phyloP scores from a whole-genome alignment of 1,139 yeast species.

The Yamadazyma sp. region DNA sequence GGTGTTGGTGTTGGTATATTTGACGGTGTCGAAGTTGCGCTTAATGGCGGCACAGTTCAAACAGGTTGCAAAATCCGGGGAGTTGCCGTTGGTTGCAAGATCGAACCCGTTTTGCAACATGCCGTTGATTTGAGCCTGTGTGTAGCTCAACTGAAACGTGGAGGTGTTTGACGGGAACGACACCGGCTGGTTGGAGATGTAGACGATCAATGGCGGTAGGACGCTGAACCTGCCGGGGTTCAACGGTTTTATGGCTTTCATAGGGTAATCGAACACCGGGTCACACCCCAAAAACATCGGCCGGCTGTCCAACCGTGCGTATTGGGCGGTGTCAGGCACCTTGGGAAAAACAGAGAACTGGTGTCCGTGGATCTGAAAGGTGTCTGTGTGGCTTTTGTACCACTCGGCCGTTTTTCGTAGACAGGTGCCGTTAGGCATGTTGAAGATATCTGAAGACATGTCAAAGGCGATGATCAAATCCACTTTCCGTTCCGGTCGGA shows the following conservation, averaged over 20 bases:
- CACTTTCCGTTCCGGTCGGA: slow-evolving; percentile 27
- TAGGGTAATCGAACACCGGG: slow-evolving; percentile 6
- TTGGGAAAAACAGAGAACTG: background rate
- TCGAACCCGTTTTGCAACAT: slow-evolving; percentile 55
- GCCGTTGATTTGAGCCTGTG: slow-evolving; percentile 34
- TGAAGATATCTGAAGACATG: slow-evolving; percentile 36
- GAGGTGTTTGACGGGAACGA: slow-evolving; percentile 54
- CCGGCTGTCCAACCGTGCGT: background rate
- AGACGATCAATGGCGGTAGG: slow-evolving; percentile 58
- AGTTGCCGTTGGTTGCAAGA: slow-evolving; percentile 47
- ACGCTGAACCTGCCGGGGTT: background rate
- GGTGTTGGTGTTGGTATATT: no score
- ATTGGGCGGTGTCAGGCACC: background rate
- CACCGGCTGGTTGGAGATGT: slow-evolving; percentile 46
- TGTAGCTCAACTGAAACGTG: slow-evolving; percentile 58
- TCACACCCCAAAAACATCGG: slow-evolving; percentile 4
- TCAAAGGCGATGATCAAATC: slow-evolving; percentile 40
- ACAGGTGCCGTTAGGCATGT: slow-evolving; percentile 42
- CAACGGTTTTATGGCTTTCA: background rate
- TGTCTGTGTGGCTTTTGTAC: slow-evolving; percentile 19
- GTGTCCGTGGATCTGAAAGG: background rate
- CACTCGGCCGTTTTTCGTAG: slow-evolving; percentile 20
- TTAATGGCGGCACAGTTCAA: slow-evolving; percentile 61
- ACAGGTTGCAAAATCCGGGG: slow-evolving; percentile 49
- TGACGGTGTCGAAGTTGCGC: slow-evolving; percentile 49